Evolutionary conservation across 108 stramenopile genomes (phyloP), one percentile per base, ranked within the genome.

Genomic region (Cyclostephanos invisitatus): DNA sequence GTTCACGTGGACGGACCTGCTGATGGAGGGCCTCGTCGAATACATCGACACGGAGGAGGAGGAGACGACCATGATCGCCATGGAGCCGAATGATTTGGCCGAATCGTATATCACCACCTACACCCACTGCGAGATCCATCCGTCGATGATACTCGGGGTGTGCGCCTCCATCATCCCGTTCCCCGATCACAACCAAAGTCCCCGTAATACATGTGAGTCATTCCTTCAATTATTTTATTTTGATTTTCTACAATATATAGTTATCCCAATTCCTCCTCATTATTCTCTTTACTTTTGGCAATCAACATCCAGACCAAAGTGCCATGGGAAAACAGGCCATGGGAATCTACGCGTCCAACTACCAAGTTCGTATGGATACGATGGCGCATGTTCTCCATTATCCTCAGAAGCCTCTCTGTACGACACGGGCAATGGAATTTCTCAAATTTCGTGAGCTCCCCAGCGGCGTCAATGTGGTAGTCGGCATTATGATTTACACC

Each of bases 101-200:
- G 90, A 93, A 44, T 84, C 91, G 5, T 97, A 98, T 75, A 95
- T 94, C 17, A 86, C 90, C 54, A 98, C 98, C 7, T 98, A 98
- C 68, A 99, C 99, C 8, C 99, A 99, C 81, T 98, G 97, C 74
- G 99, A 99, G 87, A 98, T 99, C 72, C 97, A 99, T 74, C 99
- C 99, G 9, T 89, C 92, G 46, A 98, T 98, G 97, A 98, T 99
- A 66, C 82, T 99, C 56, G 92, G 94, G 17, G 89, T 95, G 42
- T 94, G 91, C 74, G 94, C 97, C 25, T 95, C 93, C 42, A 96
- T 99, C 73, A 98, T 99, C 77, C 99, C 99, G 17, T 99, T 99
- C 83, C 98, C 99, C 5, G 97, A 99, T 84, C 98, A 99, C 90
- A 99, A 99, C 83, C 99, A 99, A 85, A 91, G 89, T 77, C 99